Evolutionary conservation across 1,284 basidiomycete species (phyloP), one percentile per base, ranked within the genome.

Genomic region (Paramarasmius palmivorus): DNA sequence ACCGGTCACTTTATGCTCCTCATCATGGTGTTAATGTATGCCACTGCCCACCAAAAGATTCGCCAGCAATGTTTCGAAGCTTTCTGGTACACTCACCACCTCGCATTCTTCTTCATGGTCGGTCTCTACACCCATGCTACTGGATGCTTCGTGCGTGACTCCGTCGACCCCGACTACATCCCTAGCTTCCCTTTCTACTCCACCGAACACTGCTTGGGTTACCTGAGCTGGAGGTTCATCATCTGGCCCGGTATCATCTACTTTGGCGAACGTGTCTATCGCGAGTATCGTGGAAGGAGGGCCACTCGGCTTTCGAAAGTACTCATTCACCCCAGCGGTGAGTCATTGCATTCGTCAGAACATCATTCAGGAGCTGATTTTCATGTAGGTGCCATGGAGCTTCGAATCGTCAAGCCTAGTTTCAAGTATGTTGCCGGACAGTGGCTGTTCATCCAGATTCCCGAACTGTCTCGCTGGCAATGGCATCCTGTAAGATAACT

Each of bases 61-160:
- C 87, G 92, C 61, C 69, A 82, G 57, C 90, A 93, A 71, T 91
- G 86, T 73, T 95, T 94, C 69, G 93, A 95, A 69, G 90, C 83
- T 0, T 95, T 95, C 76, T 95, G 92, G 93, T 94, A 93, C 70
- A 93, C 92, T 20, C 92, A 94, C 61, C 92, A 94, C 63, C 82
- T 93, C 42, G 92, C 92, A 8, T 92, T 93, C 78, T 93, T 94
- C 77, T 93, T 93, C 76, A 90, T 93, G 86, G 78, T 94, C 57
- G 88, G 83, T 25, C 79, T 95, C 49, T 94, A 90, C 72, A 81
- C 90, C 7, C 93, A 95, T 68, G 92, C 93, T 3, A 92, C 89
- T 51, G 93, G 93, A 15, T 95, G 93, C 71, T 95, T 95, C 71
- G 93, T 95, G 50, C 91, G 93, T 54, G 91, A 94, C 64, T 78